Base-by-base conservation (phyloP, 495 filamentous ascomycete genomes). In the Tetracladium setigerum region DNA sequence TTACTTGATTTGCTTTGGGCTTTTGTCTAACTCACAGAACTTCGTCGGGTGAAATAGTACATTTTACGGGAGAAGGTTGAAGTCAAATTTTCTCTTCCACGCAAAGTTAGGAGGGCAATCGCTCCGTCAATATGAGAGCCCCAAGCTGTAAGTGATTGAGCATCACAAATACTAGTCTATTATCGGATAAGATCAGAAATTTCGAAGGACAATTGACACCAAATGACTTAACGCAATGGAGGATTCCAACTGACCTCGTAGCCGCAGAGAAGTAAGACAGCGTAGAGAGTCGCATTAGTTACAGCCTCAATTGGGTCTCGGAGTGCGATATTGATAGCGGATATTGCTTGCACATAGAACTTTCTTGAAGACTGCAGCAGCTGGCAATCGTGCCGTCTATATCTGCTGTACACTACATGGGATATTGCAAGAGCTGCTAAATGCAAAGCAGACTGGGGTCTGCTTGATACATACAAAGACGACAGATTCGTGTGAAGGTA, bases 231-330 rank as follows among this genome's bases (percentile, higher is more conserved):
- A n/a, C n/a, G n/a, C n/a, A n/a, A n/a, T 12, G 35, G 30, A 35
- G 33, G 8, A n/a, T n/a, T n/a, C n/a, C n/a, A n/a, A 50, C 47
- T 24, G 18, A 50, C 47, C 33, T 50, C 47, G 37, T 50, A 50
- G n/a, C 40, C 47, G 44, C 27, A 49, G 14, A 49, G 32, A 7
- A 49, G 38, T 4, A 49, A 39, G 18, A 49, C 47, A 22, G 47
- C 47, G 30, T 49, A 49, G 31, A 49, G 30, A 15, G 18, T 49
- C 16, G 36, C 38, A 43, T 49, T 39, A 15, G 31, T 31, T 22
- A 37, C 43, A 18, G 38, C 38, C 18, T 49, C 31, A 30, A 34
- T 14, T 42, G 47, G 47, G 18, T 49, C 32, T 49, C 39, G 39
- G 15, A 49, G 34, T 10, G 47, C 47, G 6, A 3, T 22, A 19